phyloP scores from a whole-genome alignment of 176 grass and related monocot genomes.

The Cocos nucifera region DNA sequence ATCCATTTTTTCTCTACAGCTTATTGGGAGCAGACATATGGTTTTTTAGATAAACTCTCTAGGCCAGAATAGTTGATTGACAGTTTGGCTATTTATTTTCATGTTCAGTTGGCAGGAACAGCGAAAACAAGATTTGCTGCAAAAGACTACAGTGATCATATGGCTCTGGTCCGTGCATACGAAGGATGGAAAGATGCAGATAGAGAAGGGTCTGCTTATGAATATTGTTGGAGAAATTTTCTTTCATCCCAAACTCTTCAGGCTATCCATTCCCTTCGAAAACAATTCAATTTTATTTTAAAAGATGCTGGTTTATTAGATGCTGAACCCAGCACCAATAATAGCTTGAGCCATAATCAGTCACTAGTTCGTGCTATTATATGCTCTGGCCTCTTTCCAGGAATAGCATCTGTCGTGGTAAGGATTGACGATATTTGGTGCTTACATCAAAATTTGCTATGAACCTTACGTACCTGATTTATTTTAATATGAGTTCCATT shows the following conservation, averaged over 20 bases:
- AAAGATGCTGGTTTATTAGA: constrained; percentile 79
- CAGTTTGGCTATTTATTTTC: neutral
- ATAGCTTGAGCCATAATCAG: constrained; percentile 94
- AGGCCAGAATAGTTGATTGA: no score
- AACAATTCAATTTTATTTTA: constrained; percentile 88
- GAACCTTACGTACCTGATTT: no score
- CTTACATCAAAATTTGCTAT: no score
- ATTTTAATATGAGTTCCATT: no score
- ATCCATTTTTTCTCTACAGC: no score
- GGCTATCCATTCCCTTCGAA: constrained; percentile 86
- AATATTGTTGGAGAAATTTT: constrained; percentile 96
- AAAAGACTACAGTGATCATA: constrained; percentile 98
- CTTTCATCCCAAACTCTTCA: constrained; percentile 93
- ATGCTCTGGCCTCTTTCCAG: constrained; percentile 88
- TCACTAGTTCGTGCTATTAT: constrained; percentile 79
- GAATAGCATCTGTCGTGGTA: constrained; percentile 94
- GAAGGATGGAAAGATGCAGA: constrained; percentile 99
- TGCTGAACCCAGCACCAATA: constrained; percentile 50
- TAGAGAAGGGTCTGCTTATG: constrained; percentile 84
- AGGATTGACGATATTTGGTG: neutral
- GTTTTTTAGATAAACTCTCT: no score
- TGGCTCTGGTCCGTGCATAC: constrained; percentile 89
- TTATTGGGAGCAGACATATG: no score
- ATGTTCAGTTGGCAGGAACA: constrained; percentile 73
- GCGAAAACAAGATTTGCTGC: constrained; percentile 96